A percentile compares a stretch with the other conserved stretches of the same genome.
These are phyloP conservation scores for Phytophthora pseudosyringae DNA, from an alignment of 352 stramenopile genomes.

Conservation along the genomic window DNA sequence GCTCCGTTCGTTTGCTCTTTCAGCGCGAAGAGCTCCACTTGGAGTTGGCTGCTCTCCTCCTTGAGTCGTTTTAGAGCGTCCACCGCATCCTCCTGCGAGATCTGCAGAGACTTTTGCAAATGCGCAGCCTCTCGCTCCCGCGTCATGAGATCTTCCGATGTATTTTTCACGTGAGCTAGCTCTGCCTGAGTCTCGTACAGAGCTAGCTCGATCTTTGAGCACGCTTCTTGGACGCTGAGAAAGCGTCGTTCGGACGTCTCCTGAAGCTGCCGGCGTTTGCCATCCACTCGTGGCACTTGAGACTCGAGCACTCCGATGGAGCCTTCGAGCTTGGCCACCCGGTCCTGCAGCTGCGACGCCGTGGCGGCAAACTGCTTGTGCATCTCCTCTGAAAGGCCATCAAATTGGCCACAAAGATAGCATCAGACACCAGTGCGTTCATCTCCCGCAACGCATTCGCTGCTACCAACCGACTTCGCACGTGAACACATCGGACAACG, in stretches of 20 bases:
- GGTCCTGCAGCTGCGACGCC: conserved; percentile 36
- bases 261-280: conserved; percentile 47
- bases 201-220: conserved; percentile 55
- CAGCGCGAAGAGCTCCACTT: conserved; percentile 46
- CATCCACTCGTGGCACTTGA: conserved; percentile 44
- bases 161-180: conserved; percentile 46
- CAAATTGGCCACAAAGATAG: background rate
- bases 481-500: conserved; percentile 62
- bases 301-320: conserved; percentile 40
- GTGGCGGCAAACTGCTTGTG: conserved; percentile 33
- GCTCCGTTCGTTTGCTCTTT: conserved; percentile 44
- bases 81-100: conserved; percentile 52
- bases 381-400: conserved; percentile 35
- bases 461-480: conserved; percentile 49
- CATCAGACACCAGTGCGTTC: background rate
- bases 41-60: conserved; percentile 44
- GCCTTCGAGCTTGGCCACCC: conserved; percentile 44
- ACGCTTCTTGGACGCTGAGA: conserved; percentile 48
- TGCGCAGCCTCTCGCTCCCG: conserved; percentile 54
- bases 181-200: conserved; percentile 61
- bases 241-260: conserved; percentile 50
- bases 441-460: background rate
- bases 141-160: conserved; percentile 49
- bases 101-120: conserved; percentile 47
- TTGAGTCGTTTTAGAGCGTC: conserved; percentile 51